A percentile compares a stretch with the other conserved stretches of the same genome.
phyloP scores from a whole-genome alignment of 805 yeast genomes.

The Saturnispora mendoncae region DNA sequence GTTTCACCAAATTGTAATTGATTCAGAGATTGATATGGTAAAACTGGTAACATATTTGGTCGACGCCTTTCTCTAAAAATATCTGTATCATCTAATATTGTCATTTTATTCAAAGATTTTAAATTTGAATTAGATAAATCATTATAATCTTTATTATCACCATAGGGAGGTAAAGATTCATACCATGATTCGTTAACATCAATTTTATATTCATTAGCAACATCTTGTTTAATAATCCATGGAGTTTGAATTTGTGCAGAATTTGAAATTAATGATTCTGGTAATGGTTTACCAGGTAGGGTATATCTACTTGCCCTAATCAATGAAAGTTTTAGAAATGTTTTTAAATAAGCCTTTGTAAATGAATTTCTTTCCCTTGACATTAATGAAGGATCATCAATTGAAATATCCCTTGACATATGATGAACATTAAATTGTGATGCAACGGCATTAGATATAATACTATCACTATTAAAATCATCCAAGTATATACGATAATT shows the following conservation, averaged over 20 bases:
- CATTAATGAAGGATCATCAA: conserved; percentile 57
- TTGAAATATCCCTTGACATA: conserved; percentile 42
- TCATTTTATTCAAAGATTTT: neutral
- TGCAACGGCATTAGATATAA: conserved; percentile 5
- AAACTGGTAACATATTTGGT: conserved; percentile 20
- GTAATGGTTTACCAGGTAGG: conserved; percentile 23
- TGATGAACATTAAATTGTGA: conserved; percentile 8
- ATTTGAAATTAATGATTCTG: conserved; percentile 1
- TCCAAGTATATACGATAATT: conserved; percentile 62
- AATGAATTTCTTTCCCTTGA: conserved; percentile 77
- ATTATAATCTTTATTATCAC: neutral
- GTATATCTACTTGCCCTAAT: conserved; percentile 76
- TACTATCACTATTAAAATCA: conserved; percentile 27
- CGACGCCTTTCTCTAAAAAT: conserved; percentile 11
- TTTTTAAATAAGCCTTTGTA: conserved; percentile 82
- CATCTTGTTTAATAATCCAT: conserved; percentile 82
- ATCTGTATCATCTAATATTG: conserved; percentile 7
- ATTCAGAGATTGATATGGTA: neutral
- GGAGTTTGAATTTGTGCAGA: conserved; percentile 41
- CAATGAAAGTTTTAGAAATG: conserved; percentile 75
- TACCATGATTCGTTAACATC: conserved; percentile 32
- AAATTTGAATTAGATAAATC: neutral
- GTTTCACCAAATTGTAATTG: conserved; percentile 3
- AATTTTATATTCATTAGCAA: conserved; percentile 61
- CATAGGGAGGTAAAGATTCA: neutral